Conservation (phyloP, 1,139 yeast genomes). For the Ogataea hybrid region DNA sequence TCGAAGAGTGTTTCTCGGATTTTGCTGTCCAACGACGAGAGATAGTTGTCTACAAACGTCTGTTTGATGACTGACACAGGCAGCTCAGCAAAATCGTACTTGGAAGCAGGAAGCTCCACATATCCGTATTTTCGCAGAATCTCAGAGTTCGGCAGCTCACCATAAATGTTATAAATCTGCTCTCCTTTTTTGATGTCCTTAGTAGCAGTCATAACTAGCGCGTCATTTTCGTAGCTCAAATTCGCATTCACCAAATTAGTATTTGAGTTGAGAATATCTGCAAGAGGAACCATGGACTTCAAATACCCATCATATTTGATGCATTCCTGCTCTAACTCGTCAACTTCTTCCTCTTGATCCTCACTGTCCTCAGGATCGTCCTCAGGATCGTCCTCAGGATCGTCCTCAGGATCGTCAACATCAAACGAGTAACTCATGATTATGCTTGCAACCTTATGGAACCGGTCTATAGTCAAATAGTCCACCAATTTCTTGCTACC, state of each 20-base stretch:
- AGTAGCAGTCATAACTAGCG: constrained; percentile 69
- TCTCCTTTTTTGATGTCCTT: constrained; percentile 58
- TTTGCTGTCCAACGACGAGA: constrained; percentile 13
- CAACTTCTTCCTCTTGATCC: constrained; percentile 26
- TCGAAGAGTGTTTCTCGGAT: constrained; percentile 29
- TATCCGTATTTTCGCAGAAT: constrained; percentile 88
- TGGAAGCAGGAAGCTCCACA: constrained; percentile 74
- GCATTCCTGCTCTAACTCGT: constrained; percentile 19
- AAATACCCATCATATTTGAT: constrained; percentile 42
- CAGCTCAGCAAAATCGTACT: constrained; percentile 79
- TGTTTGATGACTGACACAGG: constrained; percentile 41
- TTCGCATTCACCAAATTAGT: constrained; percentile 77
- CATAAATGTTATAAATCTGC: constrained; percentile 85
- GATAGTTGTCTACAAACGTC: constrained; percentile 33
- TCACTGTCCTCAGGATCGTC: constrained; percentile 12
- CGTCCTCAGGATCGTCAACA: constrained; percentile 43
- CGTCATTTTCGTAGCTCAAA: constrained; percentile 43
- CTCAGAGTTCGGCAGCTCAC: constrained; percentile 88
- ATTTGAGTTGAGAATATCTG: constrained; percentile 88
- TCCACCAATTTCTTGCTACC: constrained; percentile 24
- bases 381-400: constrained; percentile 23
- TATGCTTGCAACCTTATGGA: constrained; percentile 68
- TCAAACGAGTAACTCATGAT: constrained; percentile 72
- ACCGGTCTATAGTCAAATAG: constrained; percentile 49
- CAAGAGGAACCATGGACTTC: constrained; percentile 91